Evolutionary conservation across 805 yeast species (phyloP).

Genomic region (Yarrowia sp.): DNA sequence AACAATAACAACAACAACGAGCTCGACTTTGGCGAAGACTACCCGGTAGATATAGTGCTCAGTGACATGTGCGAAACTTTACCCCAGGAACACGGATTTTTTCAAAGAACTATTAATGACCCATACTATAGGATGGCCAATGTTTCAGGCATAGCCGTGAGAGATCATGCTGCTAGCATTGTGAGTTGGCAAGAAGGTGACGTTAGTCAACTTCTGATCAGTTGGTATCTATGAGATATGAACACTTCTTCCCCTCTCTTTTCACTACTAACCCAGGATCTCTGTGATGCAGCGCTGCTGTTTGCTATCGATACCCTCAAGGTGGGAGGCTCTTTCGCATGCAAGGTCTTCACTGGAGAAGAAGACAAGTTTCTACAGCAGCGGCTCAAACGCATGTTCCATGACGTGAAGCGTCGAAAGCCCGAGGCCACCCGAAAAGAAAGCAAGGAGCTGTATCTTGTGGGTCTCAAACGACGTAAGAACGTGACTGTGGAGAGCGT

Average conservation of each 20-base stretch:
- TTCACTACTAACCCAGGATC: conserved; percentile 45
- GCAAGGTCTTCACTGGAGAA: conserved; percentile 81
- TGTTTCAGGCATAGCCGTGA: conserved; percentile 75
- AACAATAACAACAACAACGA: not conserved
- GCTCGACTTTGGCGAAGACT: conserved; percentile 28
- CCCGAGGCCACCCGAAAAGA: conserved; percentile 78
- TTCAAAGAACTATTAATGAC: conserved; percentile 67
- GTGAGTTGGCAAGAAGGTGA: conserved; percentile 41
- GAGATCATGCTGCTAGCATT: conserved; percentile 80
- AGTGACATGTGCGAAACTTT: conserved; percentile 78
- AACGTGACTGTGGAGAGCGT: conserved; percentile 30
- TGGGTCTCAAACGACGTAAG: conserved; percentile 53
- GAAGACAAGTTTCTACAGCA: conserved; percentile 67
- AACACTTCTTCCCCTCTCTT: not conserved
- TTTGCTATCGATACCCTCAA: conserved; percentile 68
- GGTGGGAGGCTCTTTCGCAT: conserved; percentile 68
- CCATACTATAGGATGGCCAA: conserved; percentile 90
- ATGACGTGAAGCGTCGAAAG: conserved; percentile 62
- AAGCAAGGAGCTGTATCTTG: conserved; percentile 78
- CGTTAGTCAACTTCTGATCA: not conserved
- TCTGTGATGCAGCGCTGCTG: conserved; percentile 86
- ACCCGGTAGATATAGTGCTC: conserved; percentile 61
- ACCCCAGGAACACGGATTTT: conserved; percentile 49
- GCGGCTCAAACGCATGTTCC: conserved; percentile 57
- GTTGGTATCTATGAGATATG: too few species aligned